A percentile compares a stretch with the other conserved stretches of the same genome.
These are phyloP conservation scores for Wallacemonas sp. DNA, from an alignment of 208 protist genomes.

Conservation along the genomic window DNA sequence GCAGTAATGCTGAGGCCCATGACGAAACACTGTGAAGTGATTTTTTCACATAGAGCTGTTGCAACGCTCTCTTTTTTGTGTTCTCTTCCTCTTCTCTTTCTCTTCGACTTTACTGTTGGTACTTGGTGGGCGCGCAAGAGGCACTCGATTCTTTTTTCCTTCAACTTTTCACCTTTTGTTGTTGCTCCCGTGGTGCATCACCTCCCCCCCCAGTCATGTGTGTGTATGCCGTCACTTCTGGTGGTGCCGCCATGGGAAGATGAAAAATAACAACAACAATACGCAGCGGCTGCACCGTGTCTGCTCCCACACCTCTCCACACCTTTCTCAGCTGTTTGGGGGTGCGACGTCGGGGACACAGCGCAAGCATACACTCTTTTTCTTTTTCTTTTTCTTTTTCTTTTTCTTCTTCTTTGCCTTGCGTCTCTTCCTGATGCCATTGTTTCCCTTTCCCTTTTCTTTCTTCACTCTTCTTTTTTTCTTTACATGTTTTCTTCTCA, in stretches of 20 bases:
- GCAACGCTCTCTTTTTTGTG: not conserved
- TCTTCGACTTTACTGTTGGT: not conserved
- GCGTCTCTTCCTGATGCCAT: not conserved
- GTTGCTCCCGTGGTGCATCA: no score
- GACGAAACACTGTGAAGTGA: no score
- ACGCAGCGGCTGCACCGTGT: not conserved
- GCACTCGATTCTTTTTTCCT: no score
- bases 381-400: constrained; percentile 13
- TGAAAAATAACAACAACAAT: not conserved
- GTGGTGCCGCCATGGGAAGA: no score
- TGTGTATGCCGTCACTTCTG: no score
- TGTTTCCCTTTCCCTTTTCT: constrained; percentile 1
- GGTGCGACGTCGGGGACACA: no score
- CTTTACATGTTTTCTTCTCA: not conserved
- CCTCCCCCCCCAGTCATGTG: no score
- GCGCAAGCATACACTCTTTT: not conserved
- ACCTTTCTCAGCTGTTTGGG: no score
- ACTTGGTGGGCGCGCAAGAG: no score
- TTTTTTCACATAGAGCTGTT: no score
- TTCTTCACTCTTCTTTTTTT: not conserved
- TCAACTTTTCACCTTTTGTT: no score
- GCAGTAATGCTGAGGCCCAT: no score
- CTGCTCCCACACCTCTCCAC: not conserved
- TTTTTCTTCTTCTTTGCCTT: not conserved
- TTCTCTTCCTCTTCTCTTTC: not conserved